Percentiles rank a stretch among this genome's conserved stretches.
phyloP scores from a whole-genome alignment of 1,139 yeast genomes.

The Geotrichum cucujoidarum region DNA sequence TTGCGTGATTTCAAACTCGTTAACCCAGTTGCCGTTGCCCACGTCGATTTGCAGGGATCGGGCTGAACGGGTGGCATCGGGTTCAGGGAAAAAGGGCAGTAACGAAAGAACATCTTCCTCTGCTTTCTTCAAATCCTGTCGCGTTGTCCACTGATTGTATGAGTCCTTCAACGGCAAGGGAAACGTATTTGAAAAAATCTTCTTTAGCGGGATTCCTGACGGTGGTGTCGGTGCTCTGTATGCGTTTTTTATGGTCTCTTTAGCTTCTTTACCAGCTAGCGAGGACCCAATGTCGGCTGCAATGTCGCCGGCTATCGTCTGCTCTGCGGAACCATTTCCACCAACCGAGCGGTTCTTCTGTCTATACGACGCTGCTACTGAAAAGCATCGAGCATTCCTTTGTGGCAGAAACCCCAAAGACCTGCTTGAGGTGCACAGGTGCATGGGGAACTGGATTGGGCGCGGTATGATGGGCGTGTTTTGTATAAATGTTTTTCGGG shows the following conservation, averaged over 20 bases:
- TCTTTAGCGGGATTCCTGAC: conserved; percentile 32
- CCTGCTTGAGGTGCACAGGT: not conserved
- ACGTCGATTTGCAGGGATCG: conserved; percentile 49
- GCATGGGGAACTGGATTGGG: not conserved
- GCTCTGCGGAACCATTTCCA: not conserved
- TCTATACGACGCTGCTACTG: not conserved
- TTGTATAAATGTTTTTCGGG: too few species aligned
- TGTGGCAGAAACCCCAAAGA: not conserved
- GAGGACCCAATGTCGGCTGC: conserved; percentile 2
- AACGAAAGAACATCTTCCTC: conserved; percentile 43
- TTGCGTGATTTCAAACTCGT: conserved; percentile 47
- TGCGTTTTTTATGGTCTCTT: not conserved
- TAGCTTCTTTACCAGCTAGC: not conserved
- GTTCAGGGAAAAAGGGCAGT: conserved; percentile 57
- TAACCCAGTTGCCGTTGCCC: conserved; percentile 46
- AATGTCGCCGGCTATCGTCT: not conserved
- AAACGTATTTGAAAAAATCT: conserved; percentile 31
- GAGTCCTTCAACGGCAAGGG: conserved; percentile 38
- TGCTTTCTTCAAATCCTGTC: conserved; percentile 37
- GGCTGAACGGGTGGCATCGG: conserved; percentile 46
- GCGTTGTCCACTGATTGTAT: conserved; percentile 42
- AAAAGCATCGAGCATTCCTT: not conserved
- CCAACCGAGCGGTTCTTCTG: not conserved
- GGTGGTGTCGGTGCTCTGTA: conserved; percentile 34
- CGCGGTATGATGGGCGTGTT: not conserved